phyloP scores from a whole-genome alignment of 768 basidiomycete species.

The Boletus speciosus region DNA sequence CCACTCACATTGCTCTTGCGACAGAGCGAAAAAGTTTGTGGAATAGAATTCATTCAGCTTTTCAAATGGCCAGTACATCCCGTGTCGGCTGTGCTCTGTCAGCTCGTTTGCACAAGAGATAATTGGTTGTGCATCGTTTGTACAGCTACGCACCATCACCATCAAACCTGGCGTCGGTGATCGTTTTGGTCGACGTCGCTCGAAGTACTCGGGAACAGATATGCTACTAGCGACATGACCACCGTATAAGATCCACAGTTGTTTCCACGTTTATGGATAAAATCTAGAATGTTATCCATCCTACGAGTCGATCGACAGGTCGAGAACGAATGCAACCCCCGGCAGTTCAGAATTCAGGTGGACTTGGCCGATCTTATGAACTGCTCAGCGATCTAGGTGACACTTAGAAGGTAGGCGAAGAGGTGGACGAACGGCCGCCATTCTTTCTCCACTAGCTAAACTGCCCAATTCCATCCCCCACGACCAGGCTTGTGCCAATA shows the following conservation, averaged over 20 bases:
- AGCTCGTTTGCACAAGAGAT: not conserved
- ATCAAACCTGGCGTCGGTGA: not conserved
- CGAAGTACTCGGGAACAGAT: not conserved
- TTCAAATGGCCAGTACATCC: not conserved
- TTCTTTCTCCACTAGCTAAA: not conserved
- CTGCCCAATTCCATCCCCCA: not conserved
- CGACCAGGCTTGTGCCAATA: not conserved
- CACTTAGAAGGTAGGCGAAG: not conserved
- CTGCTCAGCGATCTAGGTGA: not conserved
- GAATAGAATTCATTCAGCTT: not conserved
- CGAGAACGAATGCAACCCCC: not conserved
- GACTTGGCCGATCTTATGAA: not conserved
- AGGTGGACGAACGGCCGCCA: too few relatives aligned
- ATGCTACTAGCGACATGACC: not conserved
- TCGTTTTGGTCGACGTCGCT: too few relatives aligned
- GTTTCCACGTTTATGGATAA: not conserved
- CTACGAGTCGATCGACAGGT: not conserved
- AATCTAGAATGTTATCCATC: not conserved
- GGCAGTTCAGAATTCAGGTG: not conserved
- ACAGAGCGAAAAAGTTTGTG: not conserved
- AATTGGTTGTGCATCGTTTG: not conserved
- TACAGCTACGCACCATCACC: not conserved
- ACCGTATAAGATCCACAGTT: too few relatives aligned
- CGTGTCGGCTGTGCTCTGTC: not conserved
- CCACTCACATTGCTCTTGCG: not conserved